phyloP scores from a whole-genome alignment of 768 basidiomycete genomes.

The Rhodotorula paludigena region DNA sequence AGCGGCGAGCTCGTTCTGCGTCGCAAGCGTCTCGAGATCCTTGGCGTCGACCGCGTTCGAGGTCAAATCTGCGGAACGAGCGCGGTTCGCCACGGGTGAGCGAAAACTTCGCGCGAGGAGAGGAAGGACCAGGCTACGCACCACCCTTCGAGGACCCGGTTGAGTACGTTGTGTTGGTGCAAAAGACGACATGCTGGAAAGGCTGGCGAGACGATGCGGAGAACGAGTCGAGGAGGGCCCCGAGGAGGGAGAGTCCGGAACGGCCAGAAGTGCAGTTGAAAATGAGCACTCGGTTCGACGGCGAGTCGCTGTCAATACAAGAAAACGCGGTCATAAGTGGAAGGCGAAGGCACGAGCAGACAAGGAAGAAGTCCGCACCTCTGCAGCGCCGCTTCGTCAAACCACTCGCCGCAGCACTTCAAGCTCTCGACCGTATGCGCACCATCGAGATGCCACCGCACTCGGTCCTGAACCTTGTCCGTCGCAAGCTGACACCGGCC shows the following conservation, averaged over 20 bases:
- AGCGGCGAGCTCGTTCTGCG: slow-evolving; percentile 67
- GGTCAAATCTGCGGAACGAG: slow-evolving; percentile 58
- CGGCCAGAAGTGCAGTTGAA: slow-evolving; percentile 95
- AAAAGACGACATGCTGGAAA: slow-evolving; percentile 78
- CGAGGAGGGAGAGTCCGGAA: slow-evolving; percentile 68
- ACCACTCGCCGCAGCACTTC: slow-evolving; percentile 83
- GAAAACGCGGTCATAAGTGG: not conserved
- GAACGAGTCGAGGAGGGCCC: slow-evolving; percentile 57
- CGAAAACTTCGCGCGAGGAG: slow-evolving; percentile 3
- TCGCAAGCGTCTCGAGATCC: slow-evolving; percentile 63
- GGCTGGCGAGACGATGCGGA: slow-evolving; percentile 47
- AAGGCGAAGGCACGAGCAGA: not conserved
- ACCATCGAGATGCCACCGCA: slow-evolving; percentile 89
- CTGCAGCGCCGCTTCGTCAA: slow-evolving; percentile 49
- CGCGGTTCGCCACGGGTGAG: slow-evolving; percentile 6
- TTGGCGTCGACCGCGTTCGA: slow-evolving; percentile 60
- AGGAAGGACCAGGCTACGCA: slow-evolving; percentile 47
- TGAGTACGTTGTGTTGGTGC: slow-evolving; percentile 89
- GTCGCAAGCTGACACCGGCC: slow-evolving; percentile 82
- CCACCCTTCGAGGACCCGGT: slow-evolving; percentile 88
- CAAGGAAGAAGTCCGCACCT: slow-evolving; percentile 33
- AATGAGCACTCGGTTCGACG: slow-evolving; percentile 55
- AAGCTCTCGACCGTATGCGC: slow-evolving; percentile 92
- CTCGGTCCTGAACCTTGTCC: slow-evolving; percentile 56
- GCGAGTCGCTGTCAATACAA: not conserved